Percentiles rank a stretch among this genome's conserved stretches.
phyloP scores from a whole-genome alignment of 2,329 filamentous ascomycete species.

The Camillea tinctor region DNA sequence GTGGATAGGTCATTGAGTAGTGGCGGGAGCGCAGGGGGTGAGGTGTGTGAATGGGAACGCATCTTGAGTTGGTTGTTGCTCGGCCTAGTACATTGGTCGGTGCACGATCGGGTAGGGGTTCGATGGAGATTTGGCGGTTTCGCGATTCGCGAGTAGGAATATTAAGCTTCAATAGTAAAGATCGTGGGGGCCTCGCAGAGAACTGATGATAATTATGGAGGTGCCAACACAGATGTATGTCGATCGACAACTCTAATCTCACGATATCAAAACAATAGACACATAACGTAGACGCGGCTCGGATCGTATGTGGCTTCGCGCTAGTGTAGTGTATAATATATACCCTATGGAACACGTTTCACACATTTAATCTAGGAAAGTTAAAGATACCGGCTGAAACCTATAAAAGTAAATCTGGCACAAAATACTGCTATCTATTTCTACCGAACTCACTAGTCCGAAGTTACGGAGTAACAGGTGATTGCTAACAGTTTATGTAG shows the following conservation, averaged over 20 bases:
- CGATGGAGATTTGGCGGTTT: neutral
- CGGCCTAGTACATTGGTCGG: neutral
- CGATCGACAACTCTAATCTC: neutral
- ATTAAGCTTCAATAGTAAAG: neutral
- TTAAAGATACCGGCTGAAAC: neutral
- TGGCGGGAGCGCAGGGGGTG: constrained; percentile 28
- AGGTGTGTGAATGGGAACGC: constrained; percentile 29
- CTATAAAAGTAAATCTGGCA: neutral
- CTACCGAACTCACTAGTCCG: neutral
- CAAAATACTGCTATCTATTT: too few species aligned
- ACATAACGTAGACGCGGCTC: neutral
- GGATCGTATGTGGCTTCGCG: neutral
- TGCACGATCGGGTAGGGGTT: neutral
- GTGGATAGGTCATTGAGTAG: constrained; percentile 20
- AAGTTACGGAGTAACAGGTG: neutral
- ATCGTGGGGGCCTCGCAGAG: neutral
- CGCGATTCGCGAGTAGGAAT: neutral
- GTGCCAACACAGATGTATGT: neutral
- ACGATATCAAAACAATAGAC: neutral
- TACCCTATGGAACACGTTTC: neutral
- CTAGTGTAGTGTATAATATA: too few species aligned
- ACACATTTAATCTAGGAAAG: neutral
- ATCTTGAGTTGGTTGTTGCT: constrained; percentile 7
- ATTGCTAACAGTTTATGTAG: neutral
- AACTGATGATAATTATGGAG: neutral